A percentile compares a stretch with the other conserved stretches of the same genome.
phyloP scores from a whole-genome alignment of 2,329 filamentous ascomycete species.

The Neopestalotiopsis sp. region DNA sequence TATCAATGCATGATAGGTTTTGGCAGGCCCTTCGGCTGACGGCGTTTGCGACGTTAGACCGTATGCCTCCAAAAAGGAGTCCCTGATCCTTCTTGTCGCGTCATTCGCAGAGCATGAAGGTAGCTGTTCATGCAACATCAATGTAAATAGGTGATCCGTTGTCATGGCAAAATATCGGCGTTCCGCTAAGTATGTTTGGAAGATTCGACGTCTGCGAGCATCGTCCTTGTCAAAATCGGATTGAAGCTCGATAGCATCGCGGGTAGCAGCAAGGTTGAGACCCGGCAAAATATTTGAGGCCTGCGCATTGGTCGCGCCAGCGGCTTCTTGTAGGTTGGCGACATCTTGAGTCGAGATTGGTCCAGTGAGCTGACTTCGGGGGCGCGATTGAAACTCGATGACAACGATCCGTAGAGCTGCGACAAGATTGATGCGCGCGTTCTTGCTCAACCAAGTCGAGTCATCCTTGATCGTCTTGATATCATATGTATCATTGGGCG shows the following conservation, averaged over 20 bases:
- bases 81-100: constrained; percentile 35
- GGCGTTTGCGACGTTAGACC: constrained; percentile 38
- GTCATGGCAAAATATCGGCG: constrained; percentile 71
- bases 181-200: constrained; percentile 75
- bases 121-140: constrained; percentile 49
- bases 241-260: constrained; percentile 61
- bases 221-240: constrained; percentile 67
- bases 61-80: constrained; percentile 37
- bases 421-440: constrained; percentile 79
- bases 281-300: constrained; percentile 62
- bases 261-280: constrained; percentile 50
- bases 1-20: constrained; percentile 50
- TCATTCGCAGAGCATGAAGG: constrained; percentile 30
- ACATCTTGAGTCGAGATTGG: constrained; percentile 80
- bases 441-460: constrained; percentile 82
- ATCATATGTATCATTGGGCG: constrained; percentile 70
- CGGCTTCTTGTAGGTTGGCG: constrained; percentile 76
- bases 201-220: constrained; percentile 69
- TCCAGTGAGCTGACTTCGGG: constrained; percentile 73
- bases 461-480: constrained; percentile 84
- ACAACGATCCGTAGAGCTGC: constrained; percentile 81
- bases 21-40: constrained; percentile 37
- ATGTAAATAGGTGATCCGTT: constrained; percentile 59
- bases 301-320: constrained; percentile 67
- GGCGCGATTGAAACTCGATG: constrained; percentile 82